A percentile compares a stretch with the other conserved stretches of the same genome.
phyloP scores from a whole-genome alignment of 805 yeast genomes.

The Ogataea haglerorum region DNA sequence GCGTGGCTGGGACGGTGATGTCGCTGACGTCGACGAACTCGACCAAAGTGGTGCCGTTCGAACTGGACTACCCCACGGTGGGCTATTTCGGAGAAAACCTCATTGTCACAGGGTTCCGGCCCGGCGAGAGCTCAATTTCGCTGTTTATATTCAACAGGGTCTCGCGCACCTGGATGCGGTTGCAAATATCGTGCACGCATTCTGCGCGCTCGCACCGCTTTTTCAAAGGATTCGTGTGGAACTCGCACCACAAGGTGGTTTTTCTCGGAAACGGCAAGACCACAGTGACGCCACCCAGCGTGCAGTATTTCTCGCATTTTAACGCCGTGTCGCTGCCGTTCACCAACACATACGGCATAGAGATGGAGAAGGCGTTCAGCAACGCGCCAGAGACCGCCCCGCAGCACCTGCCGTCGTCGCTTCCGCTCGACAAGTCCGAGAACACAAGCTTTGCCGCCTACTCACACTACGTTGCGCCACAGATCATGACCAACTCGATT shows the following conservation, averaged over 20 bases:
- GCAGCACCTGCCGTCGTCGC: neutral
- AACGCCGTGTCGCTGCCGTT: conserved; percentile 51
- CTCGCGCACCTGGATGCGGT: conserved; percentile 60
- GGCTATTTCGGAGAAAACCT: conserved; percentile 66
- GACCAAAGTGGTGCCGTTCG: conserved; percentile 38
- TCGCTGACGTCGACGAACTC: neutral
- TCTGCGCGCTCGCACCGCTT: conserved; percentile 54
- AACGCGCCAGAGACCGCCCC: conserved; percentile 3
- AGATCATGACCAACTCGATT: conserved; percentile 60
- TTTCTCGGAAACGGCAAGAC: conserved; percentile 54
- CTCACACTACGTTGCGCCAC: conserved; percentile 73
- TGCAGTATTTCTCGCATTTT: conserved; percentile 45
- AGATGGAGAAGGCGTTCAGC: conserved; percentile 3
- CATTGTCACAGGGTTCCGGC: conserved; percentile 57
- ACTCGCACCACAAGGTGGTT: conserved; percentile 69
- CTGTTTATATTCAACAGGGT: conserved; percentile 50
- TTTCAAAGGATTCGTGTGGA: conserved; percentile 72
- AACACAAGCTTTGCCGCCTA: conserved; percentile 57
- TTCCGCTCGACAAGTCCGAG: conserved; percentile 5
- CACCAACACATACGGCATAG: conserved; percentile 40
- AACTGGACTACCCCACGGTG: conserved; percentile 53
- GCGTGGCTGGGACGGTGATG: conserved; percentile 10
- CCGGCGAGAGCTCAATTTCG: conserved; percentile 44
- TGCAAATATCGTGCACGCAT: conserved; percentile 53
- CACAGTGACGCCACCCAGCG: conserved; percentile 42